These are phyloP conservation scores for Proliferodiscus dingleyae DNA, from an alignment of 2,329 filamentous ascomycete species.

Conservation along the genomic window DNA sequence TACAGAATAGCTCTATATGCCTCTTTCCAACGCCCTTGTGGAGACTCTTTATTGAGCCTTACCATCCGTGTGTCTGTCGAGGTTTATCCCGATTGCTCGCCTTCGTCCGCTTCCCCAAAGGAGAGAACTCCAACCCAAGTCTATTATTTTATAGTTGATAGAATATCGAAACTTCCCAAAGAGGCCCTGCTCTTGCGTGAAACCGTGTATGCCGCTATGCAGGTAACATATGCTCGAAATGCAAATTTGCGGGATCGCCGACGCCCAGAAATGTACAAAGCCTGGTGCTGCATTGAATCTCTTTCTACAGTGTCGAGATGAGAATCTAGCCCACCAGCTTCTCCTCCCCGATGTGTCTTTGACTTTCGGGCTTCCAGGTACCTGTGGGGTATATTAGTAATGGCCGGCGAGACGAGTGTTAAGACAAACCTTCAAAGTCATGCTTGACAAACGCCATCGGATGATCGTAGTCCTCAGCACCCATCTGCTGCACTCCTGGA, in stretches of 20 bases:
- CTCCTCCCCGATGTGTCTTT: constrained; percentile 58
- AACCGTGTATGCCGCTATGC: constrained; percentile 12
- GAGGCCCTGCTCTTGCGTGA: background rate
- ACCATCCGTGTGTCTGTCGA: no score
- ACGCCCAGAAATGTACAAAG: constrained; percentile 8
- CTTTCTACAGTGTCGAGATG: no score
- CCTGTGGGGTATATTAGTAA: constrained; percentile 40
- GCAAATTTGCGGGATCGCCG: background rate
- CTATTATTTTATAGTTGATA: constrained; percentile 10
- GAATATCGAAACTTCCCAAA: background rate
- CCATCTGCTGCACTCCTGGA: constrained; percentile 91
- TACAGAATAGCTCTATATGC: background rate
- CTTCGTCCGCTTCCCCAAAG: background rate
- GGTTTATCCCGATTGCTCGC: no score
- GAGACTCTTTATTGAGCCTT: background rate
- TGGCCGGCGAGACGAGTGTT: background rate
- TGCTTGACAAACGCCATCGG: constrained; percentile 98
- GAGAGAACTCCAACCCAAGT: constrained; percentile 11
- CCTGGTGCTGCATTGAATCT: background rate
- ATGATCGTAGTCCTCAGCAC: constrained; percentile 79
- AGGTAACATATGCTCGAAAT: constrained; percentile 4
- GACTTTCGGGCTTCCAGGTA: constrained; percentile 70
- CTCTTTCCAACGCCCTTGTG: background rate
- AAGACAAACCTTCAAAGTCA: constrained; percentile 77
- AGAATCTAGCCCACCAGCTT: no score